Percentiles rank a stretch among this genome's conserved stretches.
Conservation (phyloP, 2,329 filamentous ascomycete genomes). For the Fusarium transvaalense region DNA sequence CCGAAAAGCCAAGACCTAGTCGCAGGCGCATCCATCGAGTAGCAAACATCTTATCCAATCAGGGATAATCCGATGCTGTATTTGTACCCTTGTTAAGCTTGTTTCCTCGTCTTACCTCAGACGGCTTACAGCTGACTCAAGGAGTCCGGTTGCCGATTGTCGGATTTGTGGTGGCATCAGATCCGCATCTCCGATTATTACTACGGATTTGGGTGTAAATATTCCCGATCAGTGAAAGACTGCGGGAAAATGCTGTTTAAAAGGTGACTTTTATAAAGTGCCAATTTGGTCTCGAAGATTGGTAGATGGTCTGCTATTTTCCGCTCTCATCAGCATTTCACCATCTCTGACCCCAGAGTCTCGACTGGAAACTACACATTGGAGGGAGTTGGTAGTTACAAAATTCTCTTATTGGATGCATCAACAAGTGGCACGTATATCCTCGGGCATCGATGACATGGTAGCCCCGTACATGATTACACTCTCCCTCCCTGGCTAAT, state of each 20-base stretch:
- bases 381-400: too few species aligned
- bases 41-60: not conserved
- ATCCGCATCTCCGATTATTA: slow-evolving; percentile 9
- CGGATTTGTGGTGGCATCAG: slow-evolving; percentile 9
- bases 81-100: slow-evolving; percentile 1
- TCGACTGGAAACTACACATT: too few species aligned
- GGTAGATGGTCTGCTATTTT: not conserved
- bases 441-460: not conserved
- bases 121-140: not conserved
- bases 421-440: not conserved
- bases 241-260: not conserved
- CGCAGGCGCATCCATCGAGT: too few species aligned
- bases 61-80: rapidly evolving
- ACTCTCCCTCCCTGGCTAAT: not conserved
- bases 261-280: not conserved
- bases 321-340: too few species aligned
- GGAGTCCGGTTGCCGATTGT: not conserved
- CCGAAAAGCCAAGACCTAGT: not conserved
- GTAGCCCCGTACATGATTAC: not conserved
- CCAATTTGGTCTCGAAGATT: not conserved
- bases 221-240: not conserved
- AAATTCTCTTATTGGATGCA: not conserved
- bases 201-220: not conserved
- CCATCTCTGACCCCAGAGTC: too few species aligned
- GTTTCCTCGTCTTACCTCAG: not conserved